Evolutionary conservation across 495 filamentous ascomycete species (phyloP).

Genomic region (Daldinia childiae): DNA sequence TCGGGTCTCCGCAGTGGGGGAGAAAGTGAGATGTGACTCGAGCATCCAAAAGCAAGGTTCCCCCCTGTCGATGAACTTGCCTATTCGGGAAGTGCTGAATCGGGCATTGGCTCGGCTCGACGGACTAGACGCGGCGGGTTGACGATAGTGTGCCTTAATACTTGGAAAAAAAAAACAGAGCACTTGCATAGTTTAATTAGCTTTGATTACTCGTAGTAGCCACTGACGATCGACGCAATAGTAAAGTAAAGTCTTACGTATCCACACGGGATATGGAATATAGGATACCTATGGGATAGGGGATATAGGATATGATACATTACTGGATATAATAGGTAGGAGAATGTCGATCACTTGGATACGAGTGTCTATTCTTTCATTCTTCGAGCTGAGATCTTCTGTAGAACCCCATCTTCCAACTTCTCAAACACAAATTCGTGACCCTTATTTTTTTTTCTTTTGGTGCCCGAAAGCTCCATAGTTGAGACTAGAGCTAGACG

Average conservation of each 20-base stretch:
- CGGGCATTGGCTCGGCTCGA: constrained; percentile 23
- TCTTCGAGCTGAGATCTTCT: background rate
- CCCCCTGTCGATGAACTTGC: constrained; percentile 25
- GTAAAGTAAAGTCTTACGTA: constrained; percentile 7
- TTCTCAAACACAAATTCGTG: constrained; percentile 15
- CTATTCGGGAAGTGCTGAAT: constrained; percentile 37
- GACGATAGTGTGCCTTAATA: constrained; percentile 20
- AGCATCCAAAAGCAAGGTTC: constrained; percentile 2
- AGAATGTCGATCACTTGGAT: constrained; percentile 28
- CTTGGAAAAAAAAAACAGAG: constrained; percentile 24
- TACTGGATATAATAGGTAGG: constrained; percentile 29
- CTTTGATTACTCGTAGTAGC: constrained; percentile 17
- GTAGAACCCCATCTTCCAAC: background rate
- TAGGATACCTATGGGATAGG: no score
- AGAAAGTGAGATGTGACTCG: constrained; percentile 5
- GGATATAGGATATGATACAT: no score
- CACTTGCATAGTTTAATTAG: constrained; percentile 38
- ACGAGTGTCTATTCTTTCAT: background rate
- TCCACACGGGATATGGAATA: constrained; percentile 8
- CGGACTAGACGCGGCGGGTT: constrained; percentile 7
- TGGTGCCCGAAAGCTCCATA: constrained; percentile 9
- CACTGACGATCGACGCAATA: constrained; percentile 18
- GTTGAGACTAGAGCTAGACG: background rate
- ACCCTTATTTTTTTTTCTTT: background rate
- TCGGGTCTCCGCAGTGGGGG: constrained; percentile 22